Percentiles rank a stretch among this genome's conserved stretches.
phyloP scores from a whole-genome alignment of 371 early-diverging fungal species.

The Haplosporangium sp. region DNA sequence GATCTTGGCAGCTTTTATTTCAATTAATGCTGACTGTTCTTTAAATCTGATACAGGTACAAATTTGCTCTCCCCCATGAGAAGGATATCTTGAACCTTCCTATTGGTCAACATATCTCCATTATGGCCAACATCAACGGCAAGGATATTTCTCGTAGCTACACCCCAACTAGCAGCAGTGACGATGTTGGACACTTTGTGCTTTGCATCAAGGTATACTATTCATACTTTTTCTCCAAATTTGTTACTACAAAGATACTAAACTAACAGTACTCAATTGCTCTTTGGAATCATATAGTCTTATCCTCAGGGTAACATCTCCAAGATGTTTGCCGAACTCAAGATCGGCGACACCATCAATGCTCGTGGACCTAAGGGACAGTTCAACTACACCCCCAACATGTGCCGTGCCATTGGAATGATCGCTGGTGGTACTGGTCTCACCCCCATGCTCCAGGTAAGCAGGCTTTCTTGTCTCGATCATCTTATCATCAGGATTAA shows the following conservation, averaged over 20 bases:
- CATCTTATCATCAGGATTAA: too few relatives aligned
- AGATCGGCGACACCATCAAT: constrained; percentile 85
- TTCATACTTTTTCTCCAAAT: background rate
- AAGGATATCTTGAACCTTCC: constrained; percentile 86
- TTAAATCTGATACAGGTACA: constrained; percentile 73
- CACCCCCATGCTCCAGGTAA: constrained; percentile 93
- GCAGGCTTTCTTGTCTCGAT: background rate
- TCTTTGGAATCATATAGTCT: constrained; percentile 59
- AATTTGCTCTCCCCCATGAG: constrained; percentile 81
- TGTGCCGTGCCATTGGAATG: constrained; percentile 89
- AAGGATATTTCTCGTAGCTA: constrained; percentile 92
- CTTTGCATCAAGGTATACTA: constrained; percentile 87
- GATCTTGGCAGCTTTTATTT: constrained; percentile 7
- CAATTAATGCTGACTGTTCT: constrained; percentile 3
- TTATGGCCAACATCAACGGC: constrained; percentile 88
- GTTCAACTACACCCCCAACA: constrained; percentile 89
- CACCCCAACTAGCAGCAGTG: constrained; percentile 91
- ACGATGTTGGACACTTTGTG: constrained; percentile 90
- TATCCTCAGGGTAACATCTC: constrained; percentile 92
- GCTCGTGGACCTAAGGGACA: constrained; percentile 94
- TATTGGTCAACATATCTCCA: constrained; percentile 94
- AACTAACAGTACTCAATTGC: background rate
- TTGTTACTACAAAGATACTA: background rate
- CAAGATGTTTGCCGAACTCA: constrained; percentile 77
- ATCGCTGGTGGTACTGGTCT: constrained; percentile 95